Evolutionary conservation across 2,329 filamentous ascomycete species (phyloP), one percentile per base, ranked within the genome.

Genomic region (Neopestalotiopsis clavispora): DNA sequence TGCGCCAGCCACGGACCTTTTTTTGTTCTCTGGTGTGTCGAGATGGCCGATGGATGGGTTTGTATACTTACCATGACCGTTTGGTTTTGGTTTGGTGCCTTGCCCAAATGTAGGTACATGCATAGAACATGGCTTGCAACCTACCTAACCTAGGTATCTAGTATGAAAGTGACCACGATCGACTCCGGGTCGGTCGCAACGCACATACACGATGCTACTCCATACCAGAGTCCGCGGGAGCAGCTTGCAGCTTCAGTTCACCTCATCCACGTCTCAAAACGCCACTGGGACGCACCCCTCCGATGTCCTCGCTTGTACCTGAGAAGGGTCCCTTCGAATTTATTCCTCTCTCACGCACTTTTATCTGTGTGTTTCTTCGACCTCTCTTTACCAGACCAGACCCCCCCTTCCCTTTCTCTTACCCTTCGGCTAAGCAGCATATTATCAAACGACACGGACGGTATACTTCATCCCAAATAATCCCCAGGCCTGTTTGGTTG

Each of bases 391-490:
- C 42, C n/a, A n/a, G 20, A 30, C 23, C 12, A 28, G 20, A 23
- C 45, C 45, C 30, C 30, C 23, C 67, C 66, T 64, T 64, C 66
- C 34, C 65, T 68, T 69, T 70, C 67, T 67, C 71, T 69, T 68
- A 64, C 40, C 66, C 69, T 68, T 70, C 65, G 49, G 67, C 67
- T 69, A 69, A 71, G 62, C 52, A 71, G 62, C 52, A 67, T 69
- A 66, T 52, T 52, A 52, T 64, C 67, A 58, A 57, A 49, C 34
- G 49, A 69, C 57, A 69, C 56, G 62, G 66, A 68, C 63, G 63
- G 68, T 69, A 76, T 75, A 76, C 68, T 68, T 67, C 52, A 17
- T 61, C 69, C 69, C 65, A 45, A n/a, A 49, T 66, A 57, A 66
- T 32, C 45, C 63, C 45, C 52, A 52, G 45, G 45, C 45, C 45